Evolutionary conservation across 2,329 filamentous ascomycete genomes (phyloP).

Genomic region (Neurospora sp.): DNA sequence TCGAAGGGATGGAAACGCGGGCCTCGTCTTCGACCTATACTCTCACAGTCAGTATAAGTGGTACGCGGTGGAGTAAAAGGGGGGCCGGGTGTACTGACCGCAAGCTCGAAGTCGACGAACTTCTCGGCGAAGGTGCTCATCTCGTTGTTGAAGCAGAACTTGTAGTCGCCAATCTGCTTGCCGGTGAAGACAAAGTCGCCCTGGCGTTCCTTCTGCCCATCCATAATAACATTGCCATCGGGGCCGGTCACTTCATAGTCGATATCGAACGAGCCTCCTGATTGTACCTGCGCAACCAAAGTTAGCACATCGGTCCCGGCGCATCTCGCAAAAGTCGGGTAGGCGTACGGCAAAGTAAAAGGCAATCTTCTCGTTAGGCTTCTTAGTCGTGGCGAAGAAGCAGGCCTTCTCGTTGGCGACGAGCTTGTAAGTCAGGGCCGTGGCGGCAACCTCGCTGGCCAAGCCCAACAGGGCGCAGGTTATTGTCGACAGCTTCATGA

Average conservation of each 20-base stretch:
- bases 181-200: constrained; percentile 98
- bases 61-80: neutral
- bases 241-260: constrained; percentile 85
- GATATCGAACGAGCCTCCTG: constrained; percentile 93
- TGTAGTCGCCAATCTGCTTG: constrained; percentile 77
- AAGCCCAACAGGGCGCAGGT: constrained; percentile 63
- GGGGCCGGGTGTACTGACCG: constrained; percentile 44
- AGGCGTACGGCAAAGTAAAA: constrained; percentile 91
- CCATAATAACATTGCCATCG: constrained; percentile 67
- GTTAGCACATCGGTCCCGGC: neutral
- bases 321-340: neutral
- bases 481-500: constrained; percentile 56
- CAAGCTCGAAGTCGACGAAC: constrained; percentile 94
- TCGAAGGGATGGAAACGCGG: constrained; percentile 72
- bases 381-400: constrained; percentile 76
- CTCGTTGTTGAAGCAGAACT: constrained; percentile 97
- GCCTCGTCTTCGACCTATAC: constrained; percentile 80
- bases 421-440: constrained; percentile 89
- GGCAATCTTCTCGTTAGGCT: constrained; percentile 77
- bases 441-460: constrained; percentile 65
- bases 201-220: constrained; percentile 84
- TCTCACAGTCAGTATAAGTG: constrained; percentile 9
- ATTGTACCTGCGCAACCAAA: constrained; percentile 66
- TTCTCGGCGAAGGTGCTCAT: constrained; percentile 98
- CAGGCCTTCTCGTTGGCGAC: constrained; percentile 87